These are phyloP conservation scores for Xylaria nigripes DNA, from an alignment of 495 filamentous ascomycete species.

Conservation along the genomic window DNA sequence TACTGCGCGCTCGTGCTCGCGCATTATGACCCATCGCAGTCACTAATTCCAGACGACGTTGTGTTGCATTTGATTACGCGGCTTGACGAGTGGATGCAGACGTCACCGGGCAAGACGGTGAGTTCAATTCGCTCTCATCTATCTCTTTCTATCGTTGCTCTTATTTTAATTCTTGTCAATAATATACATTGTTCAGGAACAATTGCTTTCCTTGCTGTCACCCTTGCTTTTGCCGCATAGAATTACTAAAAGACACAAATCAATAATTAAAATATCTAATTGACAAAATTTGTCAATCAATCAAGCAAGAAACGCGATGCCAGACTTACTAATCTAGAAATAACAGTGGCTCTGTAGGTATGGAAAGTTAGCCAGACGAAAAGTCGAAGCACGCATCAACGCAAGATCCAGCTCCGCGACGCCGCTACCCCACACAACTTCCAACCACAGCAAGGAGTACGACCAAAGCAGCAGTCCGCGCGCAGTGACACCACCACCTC, in stretches of 20 bases:
- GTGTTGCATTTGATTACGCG: conserved; percentile 17
- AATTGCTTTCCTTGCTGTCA: background rate
- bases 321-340: background rate
- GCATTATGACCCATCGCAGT: conserved; percentile 23
- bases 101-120: conserved; percentile 19
- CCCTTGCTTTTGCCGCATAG: no score
- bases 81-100: conserved; percentile 21
- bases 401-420: background rate
- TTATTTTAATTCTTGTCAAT: background rate
- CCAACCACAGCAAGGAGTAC: background rate
- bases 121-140: background rate
- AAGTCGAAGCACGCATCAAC: conserved; percentile 18
- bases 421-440: background rate
- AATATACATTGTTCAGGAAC: no score
- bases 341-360: conserved; percentile 21
- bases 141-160: background rate
- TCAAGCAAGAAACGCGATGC: no score
- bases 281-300: no score
- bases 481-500: background rate
- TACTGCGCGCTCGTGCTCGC: conserved; percentile 24
- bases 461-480: background rate
- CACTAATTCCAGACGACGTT: conserved; percentile 17
- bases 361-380: conserved; percentile 19
- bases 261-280: no score
- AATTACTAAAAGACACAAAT: no score